A percentile compares a stretch with the other conserved stretches of the same genome.
Conservation (phyloP, 768 basidiomycete genomes). For the Tricholoma bakamatsutake region DNA sequence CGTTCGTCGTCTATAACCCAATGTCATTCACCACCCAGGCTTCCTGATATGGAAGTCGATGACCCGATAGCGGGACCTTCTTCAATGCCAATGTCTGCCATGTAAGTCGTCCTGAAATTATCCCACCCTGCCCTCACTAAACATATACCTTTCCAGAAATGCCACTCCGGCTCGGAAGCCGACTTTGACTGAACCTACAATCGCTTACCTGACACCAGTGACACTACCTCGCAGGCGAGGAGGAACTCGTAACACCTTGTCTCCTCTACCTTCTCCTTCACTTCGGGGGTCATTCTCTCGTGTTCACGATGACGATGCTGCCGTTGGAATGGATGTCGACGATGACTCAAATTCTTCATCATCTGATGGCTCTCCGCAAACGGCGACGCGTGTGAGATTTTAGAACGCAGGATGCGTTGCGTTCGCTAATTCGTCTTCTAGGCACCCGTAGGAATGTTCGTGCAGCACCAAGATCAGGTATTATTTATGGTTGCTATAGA, state of each 20-base stretch:
- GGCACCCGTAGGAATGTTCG: neutral
- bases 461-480: neutral
- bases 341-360: neutral
- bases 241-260: neutral
- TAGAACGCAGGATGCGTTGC: neutral
- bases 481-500: neutral
- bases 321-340: slow-evolving; percentile 2
- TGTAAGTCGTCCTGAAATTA: neutral
- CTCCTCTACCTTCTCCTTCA: slow-evolving; percentile 4
- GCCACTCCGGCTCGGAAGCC: neutral
- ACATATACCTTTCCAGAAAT: neutral
- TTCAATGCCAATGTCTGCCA: neutral
- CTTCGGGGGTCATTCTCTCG: neutral
- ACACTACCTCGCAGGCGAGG: slow-evolving; percentile 3
- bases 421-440: neutral
- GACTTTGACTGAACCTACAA: neutral
- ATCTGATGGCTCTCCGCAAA: neutral
- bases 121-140: neutral
- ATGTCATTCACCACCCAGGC: neutral
- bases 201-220: slow-evolving; percentile 6
- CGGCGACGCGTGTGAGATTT: neutral
- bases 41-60: neutral
- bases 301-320: neutral
- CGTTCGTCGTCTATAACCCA: neutral
- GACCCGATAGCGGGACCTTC: neutral